Evolutionary conservation across 208 protist genomes (phyloP), one percentile per base, ranked within the genome.

Genomic region (Crithidia bombi): DNA sequence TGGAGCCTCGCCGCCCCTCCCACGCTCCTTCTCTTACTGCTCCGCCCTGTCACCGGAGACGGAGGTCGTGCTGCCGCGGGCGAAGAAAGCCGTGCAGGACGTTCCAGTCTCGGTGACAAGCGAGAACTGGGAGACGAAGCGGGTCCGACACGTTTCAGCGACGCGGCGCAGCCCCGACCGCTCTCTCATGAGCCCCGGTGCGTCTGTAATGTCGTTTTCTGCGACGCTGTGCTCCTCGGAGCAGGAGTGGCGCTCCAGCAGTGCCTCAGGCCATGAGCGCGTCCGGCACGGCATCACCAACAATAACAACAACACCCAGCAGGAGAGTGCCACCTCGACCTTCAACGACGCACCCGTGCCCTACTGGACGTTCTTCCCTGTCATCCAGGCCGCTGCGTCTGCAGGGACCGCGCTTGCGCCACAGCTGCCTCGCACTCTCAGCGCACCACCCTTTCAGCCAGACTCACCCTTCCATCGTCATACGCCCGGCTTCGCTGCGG

Each of bases 71-170:
- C 38, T 5, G 19, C 0, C 57, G 3, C 41, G 17, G 0, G 57
- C 25, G 21, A 33, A 33, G 54, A 12, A 3, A 33, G 25, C 11
- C 4, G 7, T 5, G 44, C 32, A 25, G 12, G 23, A 54, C 9
- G 35, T 30, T 6, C 21, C 47, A 0, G 59, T 14, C 5, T 14
- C 19, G 30, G 23, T 1, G n/a, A 32, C 14, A 5, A 41, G 46
- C 9, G 61, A 36, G 10, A 56, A 36, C 46, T 66, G 61, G 61
- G 61, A 66, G 23, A 19, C 61, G 26, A 66, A 66, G 35, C 61
- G 61, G 4, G 15, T 66, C 41, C 46, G 46, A 15, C 61, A 33
- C 32, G 12, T 44, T 10, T 66, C 61, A 21, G 61, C 61, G 12
- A 56, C 23, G 46, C 46, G 61, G 21, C 46, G 61, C 46, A 66